Conservation (phyloP, 108 stramenopile genomes). For the Conticribra guillardii region DNA sequence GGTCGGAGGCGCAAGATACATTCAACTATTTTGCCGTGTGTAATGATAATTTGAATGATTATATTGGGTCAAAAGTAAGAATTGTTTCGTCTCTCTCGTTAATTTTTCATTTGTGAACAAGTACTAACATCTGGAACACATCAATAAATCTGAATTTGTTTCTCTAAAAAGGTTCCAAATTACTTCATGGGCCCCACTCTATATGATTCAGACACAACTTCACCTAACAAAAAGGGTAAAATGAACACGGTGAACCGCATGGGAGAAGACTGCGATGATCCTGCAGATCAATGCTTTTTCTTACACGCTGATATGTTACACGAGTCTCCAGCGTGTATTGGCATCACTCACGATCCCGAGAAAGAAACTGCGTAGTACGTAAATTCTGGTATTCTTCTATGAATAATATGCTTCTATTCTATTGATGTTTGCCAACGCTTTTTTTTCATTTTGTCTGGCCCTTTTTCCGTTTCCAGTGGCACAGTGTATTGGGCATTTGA, state of each 20-base stretch:
- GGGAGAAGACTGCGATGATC: constrained; percentile 43
- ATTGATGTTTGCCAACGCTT: not conserved
- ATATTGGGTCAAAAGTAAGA: constrained; percentile 32
- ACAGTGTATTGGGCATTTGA: constrained; percentile 56
- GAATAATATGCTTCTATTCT: not conserved
- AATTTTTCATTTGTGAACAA: not conserved
- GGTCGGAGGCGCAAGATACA: constrained; percentile 46
- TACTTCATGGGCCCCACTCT: constrained; percentile 65
- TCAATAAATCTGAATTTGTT: not conserved
- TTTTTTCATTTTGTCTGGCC: not conserved
- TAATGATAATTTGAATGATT: constrained; percentile 55
- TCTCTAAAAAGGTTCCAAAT: constrained; percentile 24
- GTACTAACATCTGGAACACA: not conserved
- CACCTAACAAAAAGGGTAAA: constrained; percentile 31
- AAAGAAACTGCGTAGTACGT: constrained; percentile 34
- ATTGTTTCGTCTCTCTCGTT: not conserved
- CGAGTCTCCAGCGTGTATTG: constrained; percentile 53
- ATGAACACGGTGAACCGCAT: constrained; percentile 50
- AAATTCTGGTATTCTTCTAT: not conserved
- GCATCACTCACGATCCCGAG: constrained; percentile 62
- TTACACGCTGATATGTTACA: constrained; percentile 64
- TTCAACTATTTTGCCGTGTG: constrained; percentile 61
- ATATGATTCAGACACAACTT: constrained; percentile 38
- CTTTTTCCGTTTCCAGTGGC: constrained; percentile 8
- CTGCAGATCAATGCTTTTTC: constrained; percentile 56